Conservation (phyloP, 2,329 filamentous ascomycete genomes). For the Didymella sp. region DNA sequence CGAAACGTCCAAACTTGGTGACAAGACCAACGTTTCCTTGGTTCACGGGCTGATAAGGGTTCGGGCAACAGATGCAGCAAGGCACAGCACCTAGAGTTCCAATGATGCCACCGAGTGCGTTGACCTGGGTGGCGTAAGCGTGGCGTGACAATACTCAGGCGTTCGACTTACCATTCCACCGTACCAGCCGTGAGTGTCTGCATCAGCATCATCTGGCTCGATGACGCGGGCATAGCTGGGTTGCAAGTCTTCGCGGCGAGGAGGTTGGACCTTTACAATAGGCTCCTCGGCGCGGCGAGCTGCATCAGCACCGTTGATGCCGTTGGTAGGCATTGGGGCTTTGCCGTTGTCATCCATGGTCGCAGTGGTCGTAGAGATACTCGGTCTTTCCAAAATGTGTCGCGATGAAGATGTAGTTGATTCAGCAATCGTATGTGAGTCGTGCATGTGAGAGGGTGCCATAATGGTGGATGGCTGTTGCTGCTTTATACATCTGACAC, state of each 20-base stretch:
- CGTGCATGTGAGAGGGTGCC: constrained; percentile 19
- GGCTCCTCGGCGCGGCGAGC: constrained; percentile 31
- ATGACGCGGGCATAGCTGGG: constrained; percentile 76
- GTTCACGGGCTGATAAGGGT: constrained; percentile 90
- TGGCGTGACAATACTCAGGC: neutral
- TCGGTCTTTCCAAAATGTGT: constrained; percentile 28
- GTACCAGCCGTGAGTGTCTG: constrained; percentile 84
- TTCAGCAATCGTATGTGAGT: constrained; percentile 24
- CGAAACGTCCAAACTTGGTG: constrained; percentile 94
- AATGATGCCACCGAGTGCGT: constrained; percentile 73
- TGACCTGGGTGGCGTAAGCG: constrained; percentile 59
- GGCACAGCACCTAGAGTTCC: constrained; percentile 86
- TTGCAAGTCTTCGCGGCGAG: constrained; percentile 83
- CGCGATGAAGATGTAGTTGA: constrained; percentile 37
- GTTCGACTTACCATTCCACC: constrained; percentile 66
- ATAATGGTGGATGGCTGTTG: constrained; percentile 13
- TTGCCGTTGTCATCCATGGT: constrained; percentile 51
- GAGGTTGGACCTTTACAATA: constrained; percentile 73
- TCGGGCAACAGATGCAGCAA: constrained; percentile 90
- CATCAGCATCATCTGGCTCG: constrained; percentile 68
- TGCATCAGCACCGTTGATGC: constrained; percentile 22
- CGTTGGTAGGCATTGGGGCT: constrained; percentile 37
- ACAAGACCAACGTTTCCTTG: constrained; percentile 96
- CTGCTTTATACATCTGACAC: constrained; percentile 31
- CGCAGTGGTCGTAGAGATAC: constrained; percentile 20